Conservation (phyloP, 176 grass and related monocot species). For the Paspalum notatum region DNA sequence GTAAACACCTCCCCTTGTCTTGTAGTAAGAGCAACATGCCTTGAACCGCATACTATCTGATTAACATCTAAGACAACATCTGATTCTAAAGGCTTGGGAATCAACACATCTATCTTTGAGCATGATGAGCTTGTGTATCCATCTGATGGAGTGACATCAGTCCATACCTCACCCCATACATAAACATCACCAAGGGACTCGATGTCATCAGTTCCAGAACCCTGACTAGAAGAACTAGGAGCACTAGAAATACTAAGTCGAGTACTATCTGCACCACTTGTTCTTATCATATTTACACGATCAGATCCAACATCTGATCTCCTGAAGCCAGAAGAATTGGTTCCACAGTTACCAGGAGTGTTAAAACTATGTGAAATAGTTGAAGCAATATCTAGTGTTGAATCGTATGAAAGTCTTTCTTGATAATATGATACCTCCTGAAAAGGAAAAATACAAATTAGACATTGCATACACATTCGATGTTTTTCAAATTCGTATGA, state of each 20-base stretch:
- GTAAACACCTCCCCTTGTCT: constrained; percentile 92
- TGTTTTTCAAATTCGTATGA: too few relatives aligned
- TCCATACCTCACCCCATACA: constrained; percentile 97
- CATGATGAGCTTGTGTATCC: constrained; percentile 44
- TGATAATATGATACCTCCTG: constrained; percentile 69
- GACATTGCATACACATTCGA: background rate
- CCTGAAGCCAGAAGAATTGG: constrained; percentile 55
- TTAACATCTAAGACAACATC: constrained; percentile 94
- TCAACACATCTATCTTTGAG: constrained; percentile 66
- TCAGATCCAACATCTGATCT: constrained; percentile 81
- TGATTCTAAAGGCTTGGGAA: constrained; percentile 88
- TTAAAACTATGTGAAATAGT: constrained; percentile 56
- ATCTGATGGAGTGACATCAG: constrained; percentile 59
- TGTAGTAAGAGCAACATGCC: constrained; percentile 84
- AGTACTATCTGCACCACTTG: constrained; percentile 64
- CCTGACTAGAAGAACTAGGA: constrained; percentile 75
- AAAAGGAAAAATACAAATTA: constrained; percentile 20
- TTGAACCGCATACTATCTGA: constrained; percentile 77
- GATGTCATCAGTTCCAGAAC: constrained; percentile 81
- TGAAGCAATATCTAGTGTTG: constrained; percentile 59
- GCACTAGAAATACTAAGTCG: constrained; percentile 91
- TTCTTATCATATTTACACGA: constrained; percentile 85
- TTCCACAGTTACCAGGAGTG: constrained; percentile 35
- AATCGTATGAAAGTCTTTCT: constrained; percentile 49
- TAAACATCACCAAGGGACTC: constrained; percentile 96